These are phyloP conservation scores for Diutina siamensis DNA, from an alignment of 1,139 yeast species.

Conservation along the genomic window DNA sequence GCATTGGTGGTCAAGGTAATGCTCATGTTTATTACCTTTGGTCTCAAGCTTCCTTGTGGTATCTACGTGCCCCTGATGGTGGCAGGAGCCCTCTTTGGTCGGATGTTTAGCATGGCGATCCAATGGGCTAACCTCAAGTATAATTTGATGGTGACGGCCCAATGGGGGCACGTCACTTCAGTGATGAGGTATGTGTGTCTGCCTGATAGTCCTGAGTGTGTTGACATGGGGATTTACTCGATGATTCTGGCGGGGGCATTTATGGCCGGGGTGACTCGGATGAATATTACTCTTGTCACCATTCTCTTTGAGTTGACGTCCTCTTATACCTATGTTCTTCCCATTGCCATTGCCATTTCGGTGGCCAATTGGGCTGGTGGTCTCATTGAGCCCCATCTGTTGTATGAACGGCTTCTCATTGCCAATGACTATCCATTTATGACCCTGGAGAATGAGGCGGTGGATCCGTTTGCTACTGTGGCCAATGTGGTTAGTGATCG, in stretches of 20 bases:
- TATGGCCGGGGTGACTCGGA: constrained; percentile 58
- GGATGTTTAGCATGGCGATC: constrained; percentile 38
- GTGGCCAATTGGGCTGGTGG: constrained; percentile 51
- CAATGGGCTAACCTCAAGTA: constrained; percentile 18
- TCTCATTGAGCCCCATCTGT: constrained; percentile 38
- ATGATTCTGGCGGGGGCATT: constrained; percentile 61
- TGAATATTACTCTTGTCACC: constrained; percentile 52
- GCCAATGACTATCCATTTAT: constrained; percentile 47
- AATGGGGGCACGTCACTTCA: background rate
- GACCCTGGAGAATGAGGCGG: constrained; percentile 28
- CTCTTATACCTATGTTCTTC: constrained; percentile 47
- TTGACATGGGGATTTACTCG: constrained; percentile 52
- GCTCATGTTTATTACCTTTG: constrained; percentile 45
- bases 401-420: constrained; percentile 40
- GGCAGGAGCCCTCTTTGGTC: constrained; percentile 53
- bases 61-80: constrained; percentile 64
- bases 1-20: constrained; percentile 38
- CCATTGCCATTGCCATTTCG: constrained; percentile 45
- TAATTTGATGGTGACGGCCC: constrained; percentile 8
- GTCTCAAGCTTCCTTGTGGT: constrained; percentile 54
- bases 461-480: constrained; percentile 22
- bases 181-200: constrained; percentile 14
- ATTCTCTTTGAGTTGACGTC: constrained; percentile 52
- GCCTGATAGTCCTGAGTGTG: constrained; percentile 14
- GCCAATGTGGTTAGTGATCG: constrained; percentile 28